These are phyloP conservation scores for Xerocomus minutiporus DNA, from an alignment of 1,284 basidiomycete species.

Conservation along the genomic window DNA sequence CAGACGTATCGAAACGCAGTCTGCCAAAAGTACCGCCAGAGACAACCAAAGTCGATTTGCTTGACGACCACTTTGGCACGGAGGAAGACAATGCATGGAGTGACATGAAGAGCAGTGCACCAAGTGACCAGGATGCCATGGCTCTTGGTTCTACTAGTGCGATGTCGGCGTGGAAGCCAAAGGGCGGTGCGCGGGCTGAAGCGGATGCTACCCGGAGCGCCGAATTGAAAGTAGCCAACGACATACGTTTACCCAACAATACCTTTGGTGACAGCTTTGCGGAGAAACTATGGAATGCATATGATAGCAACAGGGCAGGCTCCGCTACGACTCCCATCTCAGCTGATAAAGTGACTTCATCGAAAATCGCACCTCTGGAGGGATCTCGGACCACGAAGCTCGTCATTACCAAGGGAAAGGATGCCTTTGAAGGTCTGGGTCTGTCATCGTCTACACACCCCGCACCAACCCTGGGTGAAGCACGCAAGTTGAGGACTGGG, in stretches of 20 bases:
- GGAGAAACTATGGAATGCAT: conserved; percentile 50
- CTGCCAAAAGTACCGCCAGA: conserved; percentile 32
- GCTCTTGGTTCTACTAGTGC: conserved; percentile 36
- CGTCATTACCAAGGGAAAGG: conserved; percentile 42
- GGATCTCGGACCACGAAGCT: conserved; percentile 29
- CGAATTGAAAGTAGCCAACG: conserved; percentile 26
- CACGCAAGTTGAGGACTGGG: conserved; percentile 63
- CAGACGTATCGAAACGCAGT: conserved; percentile 37
- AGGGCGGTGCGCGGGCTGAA: conserved; percentile 11
- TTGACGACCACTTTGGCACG: conserved; percentile 40
- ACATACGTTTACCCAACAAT: conserved; percentile 10
- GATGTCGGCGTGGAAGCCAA: conserved; percentile 33
- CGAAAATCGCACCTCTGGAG: conserved; percentile 26
- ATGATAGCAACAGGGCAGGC: conserved; percentile 33
- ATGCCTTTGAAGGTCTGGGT: conserved; percentile 76
- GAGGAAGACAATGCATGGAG: conserved; percentile 57
- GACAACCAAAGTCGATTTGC: conserved; percentile 33
- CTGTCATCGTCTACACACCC: conserved; percentile 43
- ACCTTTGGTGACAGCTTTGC: conserved; percentile 54
- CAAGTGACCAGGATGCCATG: conserved; percentile 24
- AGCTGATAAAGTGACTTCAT: conserved; percentile 20
- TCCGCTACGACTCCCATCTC: conserved; percentile 21
- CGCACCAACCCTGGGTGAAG: conserved; percentile 69
- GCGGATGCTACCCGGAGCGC: conserved; percentile 49
- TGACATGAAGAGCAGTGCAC: conserved; percentile 28